phyloP scores from a whole-genome alignment of 1,139 yeast species.

The Torulaspora globosa region DNA sequence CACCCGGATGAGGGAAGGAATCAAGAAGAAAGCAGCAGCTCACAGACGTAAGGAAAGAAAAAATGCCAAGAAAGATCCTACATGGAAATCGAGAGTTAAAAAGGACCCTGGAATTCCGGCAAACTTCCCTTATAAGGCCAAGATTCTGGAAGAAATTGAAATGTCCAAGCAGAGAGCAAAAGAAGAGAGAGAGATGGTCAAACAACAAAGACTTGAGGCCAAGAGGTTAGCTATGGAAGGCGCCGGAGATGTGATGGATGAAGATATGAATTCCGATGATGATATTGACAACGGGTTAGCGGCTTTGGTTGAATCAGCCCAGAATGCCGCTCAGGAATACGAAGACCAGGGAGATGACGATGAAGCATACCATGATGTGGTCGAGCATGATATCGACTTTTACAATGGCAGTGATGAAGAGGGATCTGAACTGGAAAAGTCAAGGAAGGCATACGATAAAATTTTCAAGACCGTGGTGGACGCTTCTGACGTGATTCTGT shows the following conservation, averaged over 20 bases:
- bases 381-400: slow-evolving; percentile 49
- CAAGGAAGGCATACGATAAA: slow-evolving; percentile 90
- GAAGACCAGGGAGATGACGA: slow-evolving; percentile 42
- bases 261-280: slow-evolving; percentile 45
- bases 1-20: slow-evolving; percentile 93
- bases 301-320: slow-evolving; percentile 86
- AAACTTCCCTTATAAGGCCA: slow-evolving; percentile 88
- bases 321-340: slow-evolving; percentile 71
- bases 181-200: slow-evolving; percentile 52
- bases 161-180: slow-evolving; percentile 57
- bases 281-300: slow-evolving; percentile 59
- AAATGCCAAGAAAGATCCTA: slow-evolving; percentile 76
- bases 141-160: slow-evolving; percentile 77
- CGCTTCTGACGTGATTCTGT: slow-evolving; percentile 81
- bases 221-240: slow-evolving; percentile 46
- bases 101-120: slow-evolving; percentile 96
- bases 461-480: slow-evolving; percentile 80
- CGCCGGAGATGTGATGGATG: slow-evolving; percentile 42
- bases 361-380: slow-evolving; percentile 46
- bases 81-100: slow-evolving; percentile 82
- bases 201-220: slow-evolving; percentile 44
- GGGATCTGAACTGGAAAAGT: slow-evolving; percentile 60
- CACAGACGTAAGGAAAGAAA: slow-evolving; percentile 83
- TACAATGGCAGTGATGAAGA: slow-evolving; percentile 46
- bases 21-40: slow-evolving; percentile 91